A percentile compares a stretch with the other conserved stretches of the same genome.
phyloP scores from a whole-genome alignment of 176 grass and related monocot genomes.

The Oryza meridionalis region DNA sequence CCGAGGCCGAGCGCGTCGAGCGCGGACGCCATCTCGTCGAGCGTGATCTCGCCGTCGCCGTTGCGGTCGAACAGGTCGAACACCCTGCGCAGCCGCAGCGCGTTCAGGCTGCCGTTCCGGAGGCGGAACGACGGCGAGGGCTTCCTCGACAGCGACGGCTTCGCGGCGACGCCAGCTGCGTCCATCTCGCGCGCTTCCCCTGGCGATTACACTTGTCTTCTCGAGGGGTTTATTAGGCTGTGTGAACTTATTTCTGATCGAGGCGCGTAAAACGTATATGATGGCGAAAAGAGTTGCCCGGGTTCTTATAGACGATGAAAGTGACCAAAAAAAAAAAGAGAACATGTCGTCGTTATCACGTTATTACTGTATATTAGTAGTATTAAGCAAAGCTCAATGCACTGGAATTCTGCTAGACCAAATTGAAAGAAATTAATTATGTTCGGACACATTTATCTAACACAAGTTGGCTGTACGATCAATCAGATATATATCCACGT shows the following conservation, averaged over 20 bases:
- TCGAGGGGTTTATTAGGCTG: not conserved
- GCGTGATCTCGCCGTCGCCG: slow-evolving; percentile 92
- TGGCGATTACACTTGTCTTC: not conserved
- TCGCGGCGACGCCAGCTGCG: not conserved
- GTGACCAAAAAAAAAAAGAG: not conserved
- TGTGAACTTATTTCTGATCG: not conserved
- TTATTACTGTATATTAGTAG: too few species aligned
- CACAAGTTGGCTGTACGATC: not conserved
- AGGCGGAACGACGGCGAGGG: slow-evolving; percentile 91
- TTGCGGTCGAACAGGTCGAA: slow-evolving; percentile 97
- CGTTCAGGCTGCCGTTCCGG: slow-evolving; percentile 89
- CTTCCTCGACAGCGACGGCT: slow-evolving; percentile 53
- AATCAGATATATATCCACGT: not conserved
- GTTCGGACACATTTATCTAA: not conserved
- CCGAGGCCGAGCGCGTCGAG: slow-evolving; percentile 88
- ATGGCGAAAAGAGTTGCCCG: too few species aligned
- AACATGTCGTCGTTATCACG: not conserved
- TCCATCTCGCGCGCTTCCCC: slow-evolving; percentile 36
- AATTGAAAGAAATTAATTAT: not conserved
- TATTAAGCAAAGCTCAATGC: not conserved
- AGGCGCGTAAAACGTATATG: too few species aligned
- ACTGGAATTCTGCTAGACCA: not conserved
- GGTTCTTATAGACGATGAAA: not conserved
- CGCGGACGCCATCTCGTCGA: slow-evolving; percentile 77
- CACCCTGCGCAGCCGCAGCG: slow-evolving; percentile 80